Evolutionary conservation across 2,329 filamentous ascomycete genomes (phyloP), one percentile per base, ranked within the genome.

Genomic region (Colletotrichum sp.): DNA sequence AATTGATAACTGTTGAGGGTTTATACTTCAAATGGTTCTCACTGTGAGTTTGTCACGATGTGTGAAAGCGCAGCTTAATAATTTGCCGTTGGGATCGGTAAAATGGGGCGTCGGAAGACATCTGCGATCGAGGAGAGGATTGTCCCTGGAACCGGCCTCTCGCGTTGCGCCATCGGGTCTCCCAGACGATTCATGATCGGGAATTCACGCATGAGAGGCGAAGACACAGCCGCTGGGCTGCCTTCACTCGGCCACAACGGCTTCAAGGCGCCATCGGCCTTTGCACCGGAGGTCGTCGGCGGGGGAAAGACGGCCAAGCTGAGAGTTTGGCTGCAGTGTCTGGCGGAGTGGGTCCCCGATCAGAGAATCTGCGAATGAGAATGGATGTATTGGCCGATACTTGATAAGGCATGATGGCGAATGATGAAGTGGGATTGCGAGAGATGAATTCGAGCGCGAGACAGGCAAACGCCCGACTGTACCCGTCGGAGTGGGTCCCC

Each of bases 301-400:
- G 61, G 32, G 63, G 57, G 55, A 32, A 52, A 43, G 6, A 24
- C 52, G n/a, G 67, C 60, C 58, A 52, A 71, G 36, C 30, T 9
- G 26, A 26, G 55, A 48, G n/a, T 48, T 28, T 72, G 26, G 64
- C 28, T 63, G 38, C 16, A 15, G 30, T 9, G 13, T 18, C 26
- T n/a, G 12, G 16, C 73, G 73, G 73, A 55, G 70, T 75, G 73
- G 73, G 73, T 75, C 70, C 64, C 73, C 73, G 73, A 75, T 73
- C 73, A 68, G 26, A 7, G 15, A 24, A 13, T 21, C 21, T 58
- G 28, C 73, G 58, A 75, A 73, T 75, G 21, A 26, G 15, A 38
- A 16, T 5, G 15, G 24, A 18, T 16, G 5, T 13, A 34, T 26
- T 38, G 64, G 9, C 43, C 28, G 58, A 65, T 75, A 75, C 73